These are phyloP conservation scores for Auxenochlorella pyrenoidosa DNA, from an alignment of 139 green algal species.

Conservation along the genomic window DNA sequence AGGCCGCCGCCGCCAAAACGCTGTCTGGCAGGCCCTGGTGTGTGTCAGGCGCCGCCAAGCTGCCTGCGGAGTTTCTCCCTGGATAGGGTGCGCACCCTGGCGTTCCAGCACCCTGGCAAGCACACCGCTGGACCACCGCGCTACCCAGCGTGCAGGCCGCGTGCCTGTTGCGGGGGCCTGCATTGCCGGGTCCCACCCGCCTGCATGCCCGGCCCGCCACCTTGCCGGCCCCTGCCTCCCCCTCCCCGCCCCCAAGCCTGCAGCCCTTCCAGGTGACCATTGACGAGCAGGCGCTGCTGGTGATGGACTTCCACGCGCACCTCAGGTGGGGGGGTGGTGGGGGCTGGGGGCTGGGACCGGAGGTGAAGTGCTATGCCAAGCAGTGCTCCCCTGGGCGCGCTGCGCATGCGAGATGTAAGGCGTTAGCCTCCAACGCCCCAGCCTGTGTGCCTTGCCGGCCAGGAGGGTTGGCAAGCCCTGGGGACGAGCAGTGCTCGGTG, in stretches of 20 bases:
- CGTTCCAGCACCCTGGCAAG: too few relatives aligned
- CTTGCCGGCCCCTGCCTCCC: background rate
- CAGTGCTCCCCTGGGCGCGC: too few relatives aligned
- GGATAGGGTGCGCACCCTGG: too few relatives aligned
- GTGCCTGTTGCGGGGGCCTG: too few relatives aligned
- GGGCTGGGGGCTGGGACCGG: too few relatives aligned
- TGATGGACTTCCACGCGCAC: constrained; percentile 78
- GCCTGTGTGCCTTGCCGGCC: background rate
- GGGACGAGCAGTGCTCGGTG: background rate
- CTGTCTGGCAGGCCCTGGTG: background rate
- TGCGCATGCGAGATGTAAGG: too few relatives aligned
- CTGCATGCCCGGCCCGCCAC: too few relatives aligned
- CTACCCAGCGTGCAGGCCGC: background rate
- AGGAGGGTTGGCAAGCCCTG: too few relatives aligned
- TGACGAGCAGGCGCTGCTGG: constrained; percentile 51
- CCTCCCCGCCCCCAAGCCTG: too few relatives aligned
- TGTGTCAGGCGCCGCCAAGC: background rate
- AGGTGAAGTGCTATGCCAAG: too few relatives aligned
- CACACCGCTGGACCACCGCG: background rate
- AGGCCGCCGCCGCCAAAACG: background rate
- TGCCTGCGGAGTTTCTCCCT: too few relatives aligned
- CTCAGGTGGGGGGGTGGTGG: constrained; percentile 40
- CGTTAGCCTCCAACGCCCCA: background rate
- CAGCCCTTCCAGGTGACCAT: constrained; percentile 77
- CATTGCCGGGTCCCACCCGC: too few relatives aligned